Evolutionary conservation across 1,139 yeast genomes (phyloP).

Genomic region (Debaryomyces udenii): DNA sequence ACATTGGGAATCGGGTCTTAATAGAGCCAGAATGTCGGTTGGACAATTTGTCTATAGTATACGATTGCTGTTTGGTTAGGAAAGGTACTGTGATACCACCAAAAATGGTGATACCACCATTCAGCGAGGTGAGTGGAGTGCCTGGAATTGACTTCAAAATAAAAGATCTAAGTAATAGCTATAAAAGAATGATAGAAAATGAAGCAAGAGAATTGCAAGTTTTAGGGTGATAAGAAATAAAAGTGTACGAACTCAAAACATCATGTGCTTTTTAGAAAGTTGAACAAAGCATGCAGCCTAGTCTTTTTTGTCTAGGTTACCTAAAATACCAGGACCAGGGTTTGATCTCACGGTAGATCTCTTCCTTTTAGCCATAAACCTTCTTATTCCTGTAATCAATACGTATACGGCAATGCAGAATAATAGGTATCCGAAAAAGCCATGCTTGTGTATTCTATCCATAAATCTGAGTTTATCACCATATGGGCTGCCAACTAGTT

Average conservation of each 20-base stretch:
- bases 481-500: conserved; percentile 50
- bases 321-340: conserved; percentile 23
- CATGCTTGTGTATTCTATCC: conserved; percentile 49
- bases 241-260: too few relatives aligned
- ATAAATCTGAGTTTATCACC: conserved; percentile 38
- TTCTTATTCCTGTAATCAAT: conserved; percentile 5
- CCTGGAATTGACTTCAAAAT: conserved; percentile 38
- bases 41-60: conserved; percentile 52
- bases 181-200: conserved; percentile 43
- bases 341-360: conserved; percentile 6
- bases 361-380: conserved; percentile 11
- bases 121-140: conserved; percentile 50
- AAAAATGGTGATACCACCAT: conserved; percentile 61
- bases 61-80: conserved; percentile 62
- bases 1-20: conserved; percentile 60
- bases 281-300: conserved; percentile 11
- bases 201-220: conserved; percentile 42
- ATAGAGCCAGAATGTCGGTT: conserved; percentile 48
- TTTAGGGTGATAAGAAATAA: conserved; percentile 18
- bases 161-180: conserved; percentile 40
- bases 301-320: conserved; percentile 26
- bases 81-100: conserved; percentile 56
- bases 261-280: too few relatives aligned
- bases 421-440: conserved; percentile 46
- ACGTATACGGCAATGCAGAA: conserved; percentile 17